A percentile compares a stretch with the other conserved stretches of the same genome.
Evolutionary conservation across 257 asterid genomes (phyloP).

Genomic region (Voacanga thouarsii): DNA sequence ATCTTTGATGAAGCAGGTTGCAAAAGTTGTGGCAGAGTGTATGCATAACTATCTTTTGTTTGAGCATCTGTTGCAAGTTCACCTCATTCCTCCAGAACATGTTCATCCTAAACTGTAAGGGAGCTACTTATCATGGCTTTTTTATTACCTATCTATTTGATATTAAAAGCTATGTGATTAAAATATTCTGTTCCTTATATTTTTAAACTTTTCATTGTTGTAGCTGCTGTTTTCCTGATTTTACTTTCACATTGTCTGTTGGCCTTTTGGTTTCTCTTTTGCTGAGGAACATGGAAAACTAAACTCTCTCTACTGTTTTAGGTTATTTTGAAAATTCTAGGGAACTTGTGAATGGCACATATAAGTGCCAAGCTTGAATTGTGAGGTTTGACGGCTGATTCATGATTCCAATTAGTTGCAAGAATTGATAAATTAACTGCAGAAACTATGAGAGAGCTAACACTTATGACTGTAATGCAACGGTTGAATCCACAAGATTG

Average conservation of each 20-base stretch:
- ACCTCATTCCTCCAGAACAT: slow-evolving; percentile 60
- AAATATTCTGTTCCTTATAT: background rate
- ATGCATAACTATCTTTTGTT: slow-evolving; percentile 87
- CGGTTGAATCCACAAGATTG: background rate
- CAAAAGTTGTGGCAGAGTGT: slow-evolving; percentile 80
- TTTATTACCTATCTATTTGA: background rate
- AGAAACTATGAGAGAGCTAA: background rate
- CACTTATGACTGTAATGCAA: background rate
- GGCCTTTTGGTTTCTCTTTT: background rate
- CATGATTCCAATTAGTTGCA: background rate
- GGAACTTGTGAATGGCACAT: background rate
- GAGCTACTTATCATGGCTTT: background rate
- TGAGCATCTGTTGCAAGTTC: slow-evolving; percentile 85
- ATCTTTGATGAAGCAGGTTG: slow-evolving; percentile 53
- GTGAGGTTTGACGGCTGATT: no score
- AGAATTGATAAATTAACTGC: background rate
- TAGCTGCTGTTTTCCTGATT: background rate
- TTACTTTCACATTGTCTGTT: background rate
- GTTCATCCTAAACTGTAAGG: slow-evolving; percentile 81
- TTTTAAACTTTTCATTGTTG: background rate
- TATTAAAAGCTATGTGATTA: background rate
- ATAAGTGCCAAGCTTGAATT: no score
- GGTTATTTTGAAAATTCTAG: background rate
- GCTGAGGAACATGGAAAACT: background rate
- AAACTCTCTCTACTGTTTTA: background rate